These are phyloP conservation scores for Heliamphora exappendiculata DNA, from an alignment of 148 eudicot species.

Conservation along the genomic window DNA sequence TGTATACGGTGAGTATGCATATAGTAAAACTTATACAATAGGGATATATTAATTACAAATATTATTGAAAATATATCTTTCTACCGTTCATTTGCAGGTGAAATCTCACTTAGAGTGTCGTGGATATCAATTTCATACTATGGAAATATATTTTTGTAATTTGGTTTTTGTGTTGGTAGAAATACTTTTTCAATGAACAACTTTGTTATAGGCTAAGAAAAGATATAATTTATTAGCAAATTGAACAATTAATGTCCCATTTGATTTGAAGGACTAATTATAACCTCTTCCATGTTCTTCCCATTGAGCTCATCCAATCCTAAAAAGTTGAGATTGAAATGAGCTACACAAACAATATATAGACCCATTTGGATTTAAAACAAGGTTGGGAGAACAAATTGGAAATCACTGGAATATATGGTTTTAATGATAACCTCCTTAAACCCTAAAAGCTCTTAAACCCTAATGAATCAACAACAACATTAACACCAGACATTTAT, in stretches of 20 bases:
- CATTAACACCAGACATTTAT: neutral
- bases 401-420: neutral
- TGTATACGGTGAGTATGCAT: too few relatives aligned
- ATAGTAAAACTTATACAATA: too few relatives aligned
- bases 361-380: neutral
- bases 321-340: neutral
- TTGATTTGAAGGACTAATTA: neutral
- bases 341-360: neutral
- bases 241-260: neutral
- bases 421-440: neutral
- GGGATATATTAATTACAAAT: too few relatives aligned
- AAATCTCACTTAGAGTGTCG: too few relatives aligned
- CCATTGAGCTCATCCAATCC: neutral
- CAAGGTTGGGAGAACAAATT: neutral
- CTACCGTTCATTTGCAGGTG: too few relatives aligned
- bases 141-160: too few relatives aligned
- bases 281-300: neutral
- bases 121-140: too few relatives aligned
- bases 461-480: neutral
- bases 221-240: neutral
- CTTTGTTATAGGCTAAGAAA: neutral
- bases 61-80: too few relatives aligned
- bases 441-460: conserved; percentile 11
- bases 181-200: neutral
- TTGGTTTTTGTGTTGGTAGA: too few relatives aligned